Conservation (phyloP, 2,329 filamentous ascomycete species). For the Aspergillus versicolor region DNA sequence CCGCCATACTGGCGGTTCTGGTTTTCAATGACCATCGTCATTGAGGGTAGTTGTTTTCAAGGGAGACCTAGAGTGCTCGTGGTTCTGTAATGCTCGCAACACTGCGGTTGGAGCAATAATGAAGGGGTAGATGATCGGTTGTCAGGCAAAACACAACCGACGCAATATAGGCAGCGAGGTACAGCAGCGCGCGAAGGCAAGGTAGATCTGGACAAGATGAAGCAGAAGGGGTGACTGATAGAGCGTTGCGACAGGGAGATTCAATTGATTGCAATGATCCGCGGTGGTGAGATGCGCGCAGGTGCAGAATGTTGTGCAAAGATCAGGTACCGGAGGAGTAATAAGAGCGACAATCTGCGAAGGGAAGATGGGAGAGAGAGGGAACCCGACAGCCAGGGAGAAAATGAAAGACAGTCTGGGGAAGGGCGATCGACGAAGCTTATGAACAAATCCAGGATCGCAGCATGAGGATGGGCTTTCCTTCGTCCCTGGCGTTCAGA, state of each 20-base stretch:
- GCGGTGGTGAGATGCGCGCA: slow-evolving; percentile 13
- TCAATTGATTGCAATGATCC: slow-evolving; percentile 18
- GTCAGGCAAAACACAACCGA: neutral
- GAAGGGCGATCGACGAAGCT: slow-evolving; percentile 44
- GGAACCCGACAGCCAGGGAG: slow-evolving; percentile 20
- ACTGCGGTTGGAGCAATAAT: slow-evolving; percentile 12
- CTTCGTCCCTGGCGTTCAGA: slow-evolving; percentile 15
- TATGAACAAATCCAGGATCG: slow-evolving; percentile 41
- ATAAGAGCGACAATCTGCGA: slow-evolving; percentile 11
- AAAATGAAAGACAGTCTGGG: slow-evolving; percentile 34
- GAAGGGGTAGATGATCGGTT: slow-evolving; percentile 14
- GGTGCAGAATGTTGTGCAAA: slow-evolving; percentile 14
- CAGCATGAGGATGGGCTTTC: slow-evolving; percentile 27
- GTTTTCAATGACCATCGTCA: slow-evolving; percentile 95
- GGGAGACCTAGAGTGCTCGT: neutral
- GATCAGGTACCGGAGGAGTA: slow-evolving; percentile 8
- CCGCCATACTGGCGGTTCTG: slow-evolving; percentile 78
- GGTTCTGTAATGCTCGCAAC: slow-evolving; percentile 3
- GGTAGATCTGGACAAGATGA: neutral
- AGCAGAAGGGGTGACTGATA: slow-evolving; percentile 1
- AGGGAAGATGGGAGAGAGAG: slow-evolving; percentile 11
- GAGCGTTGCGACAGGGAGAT: slow-evolving; percentile 5
- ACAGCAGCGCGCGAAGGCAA: neutral
- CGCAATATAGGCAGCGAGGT: neutral
- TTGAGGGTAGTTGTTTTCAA: slow-evolving; percentile 48